These are phyloP conservation scores for Escallonia rubra DNA, from an alignment of 129 eudicot genomes.

Conservation along the genomic window DNA sequence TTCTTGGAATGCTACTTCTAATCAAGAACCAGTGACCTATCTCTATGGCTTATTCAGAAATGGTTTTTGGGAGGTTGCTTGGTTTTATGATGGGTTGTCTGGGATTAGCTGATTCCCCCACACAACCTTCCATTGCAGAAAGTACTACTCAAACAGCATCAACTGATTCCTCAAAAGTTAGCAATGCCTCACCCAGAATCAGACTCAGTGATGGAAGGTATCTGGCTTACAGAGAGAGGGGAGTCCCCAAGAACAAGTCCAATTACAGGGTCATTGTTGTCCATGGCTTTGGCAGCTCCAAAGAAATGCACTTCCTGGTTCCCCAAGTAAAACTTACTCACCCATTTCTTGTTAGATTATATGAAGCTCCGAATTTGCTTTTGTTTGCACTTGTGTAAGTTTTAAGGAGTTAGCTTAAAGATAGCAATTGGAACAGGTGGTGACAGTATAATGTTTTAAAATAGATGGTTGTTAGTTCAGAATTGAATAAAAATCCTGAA, in stretches of 20 bases:
- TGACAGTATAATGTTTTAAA: too few relatives aligned
- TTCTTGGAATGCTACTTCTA: too few relatives aligned
- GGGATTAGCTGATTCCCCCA: constrained; percentile 41
- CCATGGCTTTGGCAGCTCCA: constrained; percentile 94
- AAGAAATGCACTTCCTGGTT: constrained; percentile 85
- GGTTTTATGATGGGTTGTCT: constrained; percentile 66
- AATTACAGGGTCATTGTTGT: constrained; percentile 61
- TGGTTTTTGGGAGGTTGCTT: constrained; percentile 50
- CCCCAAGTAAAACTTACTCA: constrained; percentile 48
- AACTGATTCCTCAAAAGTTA: neutral
- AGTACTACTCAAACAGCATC: constrained; percentile 27
- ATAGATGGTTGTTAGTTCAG: too few relatives aligned
- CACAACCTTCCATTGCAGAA: constrained; percentile 39
- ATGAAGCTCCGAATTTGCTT: neutral
- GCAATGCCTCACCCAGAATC: constrained; percentile 30
- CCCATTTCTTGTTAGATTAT: neutral
- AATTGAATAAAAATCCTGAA: too few relatives aligned
- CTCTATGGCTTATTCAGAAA: constrained; percentile 9
- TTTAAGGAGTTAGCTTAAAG: too few relatives aligned
- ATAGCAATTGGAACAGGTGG: too few relatives aligned
- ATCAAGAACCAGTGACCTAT: too few relatives aligned
- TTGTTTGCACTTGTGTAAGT: neutral
- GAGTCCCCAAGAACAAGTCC: constrained; percentile 70
- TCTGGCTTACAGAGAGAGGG: constrained; percentile 77
- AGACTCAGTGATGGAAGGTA: constrained; percentile 86